phyloP scores from a whole-genome alignment of 2,329 filamentous ascomycete genomes.

The Alternaria incomplexa region DNA sequence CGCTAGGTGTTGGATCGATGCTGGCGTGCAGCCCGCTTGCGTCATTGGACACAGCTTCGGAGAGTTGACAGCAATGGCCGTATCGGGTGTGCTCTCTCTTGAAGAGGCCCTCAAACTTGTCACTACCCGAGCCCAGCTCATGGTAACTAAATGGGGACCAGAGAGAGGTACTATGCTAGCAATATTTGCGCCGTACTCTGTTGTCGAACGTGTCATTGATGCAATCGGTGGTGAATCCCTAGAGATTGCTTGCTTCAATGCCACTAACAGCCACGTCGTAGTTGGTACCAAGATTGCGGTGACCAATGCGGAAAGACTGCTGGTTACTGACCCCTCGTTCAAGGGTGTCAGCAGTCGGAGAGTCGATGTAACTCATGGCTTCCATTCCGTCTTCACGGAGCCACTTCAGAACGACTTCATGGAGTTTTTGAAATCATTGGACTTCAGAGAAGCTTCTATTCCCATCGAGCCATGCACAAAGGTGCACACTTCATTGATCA shows the following conservation, averaged over 20 bases:
- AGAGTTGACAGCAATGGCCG: constrained; percentile 47
- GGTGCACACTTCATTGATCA: background rate
- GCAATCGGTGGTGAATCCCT: background rate
- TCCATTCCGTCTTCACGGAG: constrained; percentile 40
- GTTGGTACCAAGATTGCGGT: constrained; percentile 27
- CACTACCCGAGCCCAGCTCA: constrained; percentile 40
- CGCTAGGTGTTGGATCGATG: constrained; percentile 25
- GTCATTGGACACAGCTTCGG: constrained; percentile 42
- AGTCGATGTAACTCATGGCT: constrained; percentile 34
- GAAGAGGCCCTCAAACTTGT: constrained; percentile 43
- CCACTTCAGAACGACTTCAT: constrained; percentile 28
- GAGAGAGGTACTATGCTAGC: constrained; percentile 34
- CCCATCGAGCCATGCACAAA: constrained; percentile 10
- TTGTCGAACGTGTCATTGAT: constrained; percentile 6
- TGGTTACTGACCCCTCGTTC: constrained; percentile 11
- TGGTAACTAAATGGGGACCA: constrained; percentile 22
- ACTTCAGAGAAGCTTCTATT: constrained; percentile 5
- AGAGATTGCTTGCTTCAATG: constrained; percentile 54
- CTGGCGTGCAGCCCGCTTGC: constrained; percentile 11
- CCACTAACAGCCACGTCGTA: constrained; percentile 50
- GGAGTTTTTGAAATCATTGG: background rate
- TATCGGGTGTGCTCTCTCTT: constrained; percentile 40
- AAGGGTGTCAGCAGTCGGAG: constrained; percentile 21
- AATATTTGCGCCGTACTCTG: constrained; percentile 1
- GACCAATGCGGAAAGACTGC: constrained; percentile 22